Evolutionary conservation across 148 eudicot species (phyloP).

Genomic region (Camellia sinensis): DNA sequence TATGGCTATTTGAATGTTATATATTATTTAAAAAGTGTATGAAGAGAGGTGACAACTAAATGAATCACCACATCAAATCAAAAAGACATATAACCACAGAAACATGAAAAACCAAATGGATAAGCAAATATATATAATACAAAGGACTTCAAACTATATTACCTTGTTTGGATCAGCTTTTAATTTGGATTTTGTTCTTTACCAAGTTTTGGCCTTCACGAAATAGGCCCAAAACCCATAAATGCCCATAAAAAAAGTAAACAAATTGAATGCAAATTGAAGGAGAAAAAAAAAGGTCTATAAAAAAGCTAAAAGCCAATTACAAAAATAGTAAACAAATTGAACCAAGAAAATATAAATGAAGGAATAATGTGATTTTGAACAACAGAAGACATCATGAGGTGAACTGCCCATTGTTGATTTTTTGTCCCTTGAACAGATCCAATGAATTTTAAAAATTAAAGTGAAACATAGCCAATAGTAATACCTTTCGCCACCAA

Average conservation of each 20-base stretch:
- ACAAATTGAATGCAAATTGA: too few relatives aligned
- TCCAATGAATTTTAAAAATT: background rate
- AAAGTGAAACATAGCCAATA: constrained; percentile 4
- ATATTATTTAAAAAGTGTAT: background rate
- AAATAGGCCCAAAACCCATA: too few relatives aligned
- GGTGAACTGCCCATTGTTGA: background rate
- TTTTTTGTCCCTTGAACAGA: background rate
- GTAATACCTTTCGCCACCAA: constrained; percentile 93
- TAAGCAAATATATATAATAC: background rate
- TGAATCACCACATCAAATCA: background rate
- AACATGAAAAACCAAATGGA: background rate
- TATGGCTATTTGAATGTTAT: background rate
- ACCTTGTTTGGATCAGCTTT: too few relatives aligned
- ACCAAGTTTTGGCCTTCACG: too few relatives aligned
- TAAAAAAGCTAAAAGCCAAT: too few relatives aligned
- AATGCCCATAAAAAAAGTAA: too few relatives aligned
- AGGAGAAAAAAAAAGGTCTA: too few relatives aligned
- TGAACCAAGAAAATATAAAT: background rate
- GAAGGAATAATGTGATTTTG: background rate
- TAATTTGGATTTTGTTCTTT: too few relatives aligned
- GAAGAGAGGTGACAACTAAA: background rate
- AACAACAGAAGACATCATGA: background rate
- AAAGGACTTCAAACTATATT: background rate
- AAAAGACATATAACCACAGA: background rate
- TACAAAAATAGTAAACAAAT: too few relatives aligned